Evolutionary conservation across 2,329 filamentous ascomycete genomes (phyloP), one percentile per base, ranked within the genome.

Genomic region (Colletotrichum magnum): DNA sequence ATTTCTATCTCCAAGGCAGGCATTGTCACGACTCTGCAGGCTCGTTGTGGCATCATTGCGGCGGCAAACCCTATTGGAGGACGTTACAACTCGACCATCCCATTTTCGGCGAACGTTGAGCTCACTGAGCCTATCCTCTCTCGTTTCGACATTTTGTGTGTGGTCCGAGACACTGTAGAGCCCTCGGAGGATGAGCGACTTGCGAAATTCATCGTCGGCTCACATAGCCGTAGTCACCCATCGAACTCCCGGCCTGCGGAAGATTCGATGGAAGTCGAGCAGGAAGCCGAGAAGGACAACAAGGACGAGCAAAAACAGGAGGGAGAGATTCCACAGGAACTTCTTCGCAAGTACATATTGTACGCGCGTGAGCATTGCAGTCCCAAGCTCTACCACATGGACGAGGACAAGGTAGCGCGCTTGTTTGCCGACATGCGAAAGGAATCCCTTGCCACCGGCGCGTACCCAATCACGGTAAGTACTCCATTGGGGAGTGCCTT

Each of bases 1-100:
- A 99, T 99, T 74, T 98, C 95, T 70, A 99, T 99, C 77, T 97
- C 94, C 72, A 99, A 99, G 80, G 96, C 96, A 0, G 96, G 96
- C 81, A 99, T 99, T 70, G 96, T 99, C 51, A 99, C 96, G 1
- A 98, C 96, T 0, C 86, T 99, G 1, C 95, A 99, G 80, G 96
- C 96, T 51, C 92, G 96, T 47, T 99, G 96, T 79, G 94, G 95
- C 62, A 97, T 99, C 74, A 94, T 99, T 72, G 96, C 96, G 16
- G 96, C 96, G 1, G 96, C 96, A 75, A 99, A 99, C 82, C 96
- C 96, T 0, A 95, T 97, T 70, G 95, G 95, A 54, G 96, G 96
- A 24, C 93, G 96, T 52, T 99, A 99, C 84, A 98, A 98, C 82
- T 94, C 93, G 48, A 98, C 95, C 0, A 93, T 97, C 45, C 95